Evolutionary conservation across 2,329 filamentous ascomycete genomes (phyloP).

Genomic region (Ascochyta fabae): DNA sequence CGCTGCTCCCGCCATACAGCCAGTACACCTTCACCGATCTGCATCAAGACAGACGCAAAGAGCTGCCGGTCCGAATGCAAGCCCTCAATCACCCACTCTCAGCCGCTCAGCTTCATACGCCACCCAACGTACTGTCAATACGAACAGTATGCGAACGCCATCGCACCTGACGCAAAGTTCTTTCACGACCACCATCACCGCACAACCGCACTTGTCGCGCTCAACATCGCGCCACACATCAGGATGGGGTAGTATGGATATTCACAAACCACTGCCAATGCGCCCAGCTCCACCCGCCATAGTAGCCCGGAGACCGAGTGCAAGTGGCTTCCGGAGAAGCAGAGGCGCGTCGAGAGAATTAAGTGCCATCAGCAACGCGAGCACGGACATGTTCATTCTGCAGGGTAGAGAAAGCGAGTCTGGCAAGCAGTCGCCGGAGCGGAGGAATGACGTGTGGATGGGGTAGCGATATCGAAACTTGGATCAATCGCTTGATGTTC

Average conservation of each 20-base stretch:
- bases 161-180: constrained; percentile 2
- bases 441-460: constrained; percentile 8
- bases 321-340: background rate
- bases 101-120: constrained; percentile 1
- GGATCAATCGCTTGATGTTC: too few relatives aligned
- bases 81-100: background rate
- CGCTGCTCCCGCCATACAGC: background rate
- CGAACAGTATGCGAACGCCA: constrained; percentile 1
- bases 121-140: constrained; percentile 1
- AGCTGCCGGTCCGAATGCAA: background rate
- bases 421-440: constrained; percentile 3
- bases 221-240: constrained; percentile 1
- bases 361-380: constrained; percentile 7
- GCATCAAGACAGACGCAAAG: background rate
- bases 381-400: constrained; percentile 14
- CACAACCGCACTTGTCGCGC: constrained; percentile 6
- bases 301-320: background rate
- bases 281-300: constrained; percentile 5
- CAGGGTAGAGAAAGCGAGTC: constrained; percentile 1
- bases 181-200: constrained; percentile 10
- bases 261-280: constrained; percentile 11
- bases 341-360: constrained; percentile 6
- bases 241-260: constrained; percentile 1
- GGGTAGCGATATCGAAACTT: background rate
- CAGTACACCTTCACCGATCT: background rate